phyloP scores from a whole-genome alignment of 208 protist genomes.

The Trypanosoma platydactyli region DNA sequence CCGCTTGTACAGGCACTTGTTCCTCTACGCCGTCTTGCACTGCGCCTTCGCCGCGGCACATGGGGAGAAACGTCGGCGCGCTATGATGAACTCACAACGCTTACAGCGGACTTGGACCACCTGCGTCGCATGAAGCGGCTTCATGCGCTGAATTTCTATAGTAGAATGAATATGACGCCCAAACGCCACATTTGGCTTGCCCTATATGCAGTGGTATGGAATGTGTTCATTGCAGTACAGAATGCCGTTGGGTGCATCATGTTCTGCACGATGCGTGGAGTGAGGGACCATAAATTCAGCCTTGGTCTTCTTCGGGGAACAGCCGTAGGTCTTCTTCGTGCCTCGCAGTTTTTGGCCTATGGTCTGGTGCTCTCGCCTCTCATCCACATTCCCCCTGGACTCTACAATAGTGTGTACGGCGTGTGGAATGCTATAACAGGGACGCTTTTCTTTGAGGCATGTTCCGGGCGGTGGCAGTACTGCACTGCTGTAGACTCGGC shows the following conservation, averaged over 20 bases:
- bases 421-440: constrained; percentile 61
- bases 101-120: constrained; percentile 59
- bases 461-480: constrained; percentile 69
- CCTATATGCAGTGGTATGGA: constrained; percentile 67
- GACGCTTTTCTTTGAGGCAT: constrained; percentile 69
- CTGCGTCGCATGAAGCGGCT: constrained; percentile 51
- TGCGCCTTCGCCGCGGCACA: not conserved
- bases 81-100: constrained; percentile 15
- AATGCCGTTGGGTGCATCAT: constrained; percentile 64
- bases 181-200: constrained; percentile 69
- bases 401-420: constrained; percentile 69
- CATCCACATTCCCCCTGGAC: constrained; percentile 58
- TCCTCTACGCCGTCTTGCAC: not conserved
- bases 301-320: constrained; percentile 24
- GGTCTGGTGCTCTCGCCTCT: constrained; percentile 67
- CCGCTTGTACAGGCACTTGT: constrained; percentile 13
- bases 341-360: constrained; percentile 50
- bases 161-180: constrained; percentile 69
- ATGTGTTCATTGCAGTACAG: constrained; percentile 45
- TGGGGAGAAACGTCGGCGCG: not conserved
- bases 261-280: constrained; percentile 43
- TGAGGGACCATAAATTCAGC: constrained; percentile 20
- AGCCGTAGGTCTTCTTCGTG: constrained; percentile 22
- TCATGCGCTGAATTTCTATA: constrained; percentile 81
- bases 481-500: constrained; percentile 47